Conservation (phyloP, 306 rosid species). For the Quercus dentata region DNA sequence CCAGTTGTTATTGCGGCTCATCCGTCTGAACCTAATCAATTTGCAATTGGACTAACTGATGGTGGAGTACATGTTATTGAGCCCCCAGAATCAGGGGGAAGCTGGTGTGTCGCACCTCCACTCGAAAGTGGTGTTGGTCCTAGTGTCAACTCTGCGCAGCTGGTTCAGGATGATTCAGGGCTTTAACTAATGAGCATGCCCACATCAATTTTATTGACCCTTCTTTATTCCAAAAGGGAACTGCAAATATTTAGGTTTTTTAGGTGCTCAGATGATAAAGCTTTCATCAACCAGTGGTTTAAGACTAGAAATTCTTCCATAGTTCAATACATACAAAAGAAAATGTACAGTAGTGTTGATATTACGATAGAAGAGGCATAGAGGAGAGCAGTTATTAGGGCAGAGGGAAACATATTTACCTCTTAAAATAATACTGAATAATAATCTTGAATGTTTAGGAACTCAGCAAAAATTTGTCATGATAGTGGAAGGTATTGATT, state of each 20-base stretch:
- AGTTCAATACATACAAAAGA: not conserved
- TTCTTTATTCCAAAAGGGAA: not conserved
- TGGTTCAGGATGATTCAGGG: constrained; percentile 33
- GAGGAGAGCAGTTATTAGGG: not conserved
- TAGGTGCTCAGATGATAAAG: not conserved
- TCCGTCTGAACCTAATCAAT: constrained; percentile 86
- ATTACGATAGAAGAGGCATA: not conserved
- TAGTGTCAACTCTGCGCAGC: constrained; percentile 62
- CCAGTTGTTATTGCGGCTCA: constrained; percentile 94
- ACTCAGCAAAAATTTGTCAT: no score
- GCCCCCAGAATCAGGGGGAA: constrained; percentile 86
- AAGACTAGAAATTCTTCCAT: not conserved
- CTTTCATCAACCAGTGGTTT: not conserved
- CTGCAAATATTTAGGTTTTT: not conserved
- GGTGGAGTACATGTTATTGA: constrained; percentile 90
- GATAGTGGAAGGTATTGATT: no score
- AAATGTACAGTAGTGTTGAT: not conserved
- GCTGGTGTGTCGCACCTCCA: constrained; percentile 83
- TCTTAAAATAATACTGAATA: not conserved
- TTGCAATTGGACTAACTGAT: constrained; percentile 86
- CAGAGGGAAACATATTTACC: not conserved
- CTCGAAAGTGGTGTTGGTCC: constrained; percentile 88
- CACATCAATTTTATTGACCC: not conserved
- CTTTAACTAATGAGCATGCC: not conserved
- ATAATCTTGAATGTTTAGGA: no score